A percentile compares a stretch with the other conserved stretches of the same genome.
Conservation (phyloP, 1,284 basidiomycete species). For the Microbotryomycetes sp. region DNA sequence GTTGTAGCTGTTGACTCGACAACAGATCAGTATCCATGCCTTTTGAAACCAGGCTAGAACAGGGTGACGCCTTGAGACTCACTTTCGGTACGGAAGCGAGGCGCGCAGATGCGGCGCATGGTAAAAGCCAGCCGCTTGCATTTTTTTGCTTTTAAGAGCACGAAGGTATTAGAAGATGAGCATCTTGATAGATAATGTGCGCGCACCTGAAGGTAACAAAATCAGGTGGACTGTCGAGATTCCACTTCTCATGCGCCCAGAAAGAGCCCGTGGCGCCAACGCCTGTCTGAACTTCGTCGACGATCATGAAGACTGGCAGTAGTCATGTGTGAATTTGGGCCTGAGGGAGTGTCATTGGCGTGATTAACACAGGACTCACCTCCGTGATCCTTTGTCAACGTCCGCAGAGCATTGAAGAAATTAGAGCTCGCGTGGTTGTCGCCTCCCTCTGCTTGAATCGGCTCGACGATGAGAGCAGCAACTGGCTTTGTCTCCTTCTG, state of each 20-base stretch:
- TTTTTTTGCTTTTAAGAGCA: constrained; percentile 41
- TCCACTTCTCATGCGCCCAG: constrained; percentile 54
- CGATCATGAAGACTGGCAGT: constrained; percentile 46
- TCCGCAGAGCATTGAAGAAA: constrained; percentile 47
- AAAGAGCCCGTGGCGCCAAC: constrained; percentile 50
- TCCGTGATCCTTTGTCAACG: constrained; percentile 43
- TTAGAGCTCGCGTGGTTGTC: constrained; percentile 49
- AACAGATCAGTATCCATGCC: not conserved
- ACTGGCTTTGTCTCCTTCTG: constrained; percentile 44
- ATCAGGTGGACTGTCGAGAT: constrained; percentile 45
- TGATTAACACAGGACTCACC: not conserved
- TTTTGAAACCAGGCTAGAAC: not conserved
- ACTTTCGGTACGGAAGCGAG: constrained; percentile 47
- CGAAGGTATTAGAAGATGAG: constrained; percentile 4
- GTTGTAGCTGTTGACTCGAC: constrained; percentile 30
- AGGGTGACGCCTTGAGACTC: constrained; percentile 20
- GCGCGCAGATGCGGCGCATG: constrained; percentile 48
- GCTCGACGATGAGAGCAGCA: constrained; percentile 52
- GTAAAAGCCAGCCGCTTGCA: constrained; percentile 48
- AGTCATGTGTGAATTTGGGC: not conserved
- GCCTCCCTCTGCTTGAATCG: constrained; percentile 49
- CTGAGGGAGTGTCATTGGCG: not conserved
- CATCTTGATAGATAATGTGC: not conserved
- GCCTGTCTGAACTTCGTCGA: constrained; percentile 49
- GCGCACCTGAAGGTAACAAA: constrained; percentile 48